Percentiles rank a stretch among this genome's conserved stretches.
Evolutionary conservation across 352 stramenopile genomes (phyloP).

Genomic region (Pythium monospermum): DNA sequence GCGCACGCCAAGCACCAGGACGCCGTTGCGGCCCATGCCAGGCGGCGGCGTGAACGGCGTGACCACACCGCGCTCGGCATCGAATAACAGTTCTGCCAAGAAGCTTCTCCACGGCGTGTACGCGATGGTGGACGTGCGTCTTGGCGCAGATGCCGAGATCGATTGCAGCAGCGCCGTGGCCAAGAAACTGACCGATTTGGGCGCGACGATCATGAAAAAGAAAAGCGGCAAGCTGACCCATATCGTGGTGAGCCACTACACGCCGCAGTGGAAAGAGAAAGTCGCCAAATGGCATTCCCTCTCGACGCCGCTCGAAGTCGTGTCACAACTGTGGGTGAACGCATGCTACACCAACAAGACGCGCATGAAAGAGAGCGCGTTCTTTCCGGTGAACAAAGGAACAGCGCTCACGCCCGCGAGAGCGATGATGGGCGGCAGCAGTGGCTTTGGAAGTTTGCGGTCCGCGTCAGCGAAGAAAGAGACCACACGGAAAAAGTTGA

Average conservation of each 20-base stretch:
- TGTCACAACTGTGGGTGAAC: slow-evolving; percentile 84
- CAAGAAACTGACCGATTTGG: slow-evolving; percentile 55
- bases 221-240: slow-evolving; percentile 66
- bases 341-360: slow-evolving; percentile 71
- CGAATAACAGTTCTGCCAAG: not conserved
- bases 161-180: slow-evolving; percentile 76
- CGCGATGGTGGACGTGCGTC: slow-evolving; percentile 72
- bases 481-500: not conserved
- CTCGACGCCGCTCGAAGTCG: slow-evolving; percentile 45
- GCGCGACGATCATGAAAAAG: slow-evolving; percentile 63
- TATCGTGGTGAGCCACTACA: slow-evolving; percentile 72
- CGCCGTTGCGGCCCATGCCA: not conserved
- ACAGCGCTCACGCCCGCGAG: not conserved
- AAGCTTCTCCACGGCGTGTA: slow-evolving; percentile 41
- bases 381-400: slow-evolving; percentile 65
- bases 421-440: not conserved
- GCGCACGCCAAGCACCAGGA: not conserved
- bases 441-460: not conserved
- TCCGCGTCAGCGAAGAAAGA: slow-evolving; percentile 4
- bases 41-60: not conserved
- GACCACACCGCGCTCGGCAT: not conserved
- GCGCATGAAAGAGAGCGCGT: slow-evolving; percentile 60
- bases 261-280: slow-evolving; percentile 61
- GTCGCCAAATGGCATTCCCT: slow-evolving; percentile 55
- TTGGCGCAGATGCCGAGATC: slow-evolving; percentile 63